Base-by-base conservation (phyloP, 2,329 filamentous ascomycete genomes). In the Xylariaceae sp. region DNA sequence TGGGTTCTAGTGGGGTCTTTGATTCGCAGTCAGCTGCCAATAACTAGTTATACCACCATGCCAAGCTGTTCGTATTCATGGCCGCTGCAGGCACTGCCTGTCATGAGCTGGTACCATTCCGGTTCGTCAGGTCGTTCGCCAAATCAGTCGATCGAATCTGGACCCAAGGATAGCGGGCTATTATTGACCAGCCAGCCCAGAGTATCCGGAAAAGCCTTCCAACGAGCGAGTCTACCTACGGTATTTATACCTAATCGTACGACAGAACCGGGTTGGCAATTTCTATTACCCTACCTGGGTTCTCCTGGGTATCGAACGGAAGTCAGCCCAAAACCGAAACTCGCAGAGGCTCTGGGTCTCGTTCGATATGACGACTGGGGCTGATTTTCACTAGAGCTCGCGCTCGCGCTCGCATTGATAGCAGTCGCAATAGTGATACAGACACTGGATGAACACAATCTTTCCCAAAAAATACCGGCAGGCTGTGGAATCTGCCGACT, bases 371-470 rank as follows among this genome's bases (percentile, higher is more conserved):
- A 70, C 66, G 1, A 63, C 65, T 5, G 71, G 73, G 7, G 70
- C 71, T 0, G 72, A 70, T 7, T n/a, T 72, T 74, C 59, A 70
- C 70, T 1, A 74, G 75, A 20, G 59, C 74, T 9, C 69, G 72
- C 20, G 74, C 74, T n/a, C n/a, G n/a, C n/a, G n/a, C n/a, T 62
- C 70, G 73, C 2, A 71, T 75, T 53, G 72, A 73, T 1, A 71
- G 66, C 7, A 71, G 68, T 20, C 64, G 67, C 23, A 67, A 68
- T 41, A 71, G 65, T 48, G 63, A 37, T 14, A 62, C 44, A 68
- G 61, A 21, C 71, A 73, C 52, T 56, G 49, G 54, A 62, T 65
- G 58, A 60, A 52, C 18, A 55, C 29, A 20, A 37, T 61, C 41
- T 44, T 53, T 18, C 47, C 56, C 7, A 51, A 51, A 14, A 20